phyloP scores from a whole-genome alignment of 2,329 filamentous ascomycete species.

The Curvularia sp. region DNA sequence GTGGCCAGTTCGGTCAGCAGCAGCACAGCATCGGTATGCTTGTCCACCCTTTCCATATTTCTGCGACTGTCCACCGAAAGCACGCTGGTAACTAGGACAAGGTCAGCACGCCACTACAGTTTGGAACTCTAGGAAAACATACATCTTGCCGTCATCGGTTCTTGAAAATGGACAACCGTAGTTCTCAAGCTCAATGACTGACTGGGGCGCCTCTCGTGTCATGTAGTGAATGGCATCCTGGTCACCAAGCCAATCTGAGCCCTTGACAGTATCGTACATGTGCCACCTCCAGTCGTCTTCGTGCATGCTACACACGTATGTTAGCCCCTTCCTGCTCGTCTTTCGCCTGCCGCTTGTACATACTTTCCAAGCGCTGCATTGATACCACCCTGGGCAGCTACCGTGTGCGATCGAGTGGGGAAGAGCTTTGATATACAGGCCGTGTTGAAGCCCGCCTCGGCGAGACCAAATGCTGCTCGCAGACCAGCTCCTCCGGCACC shows the following conservation, averaged over 20 bases:
- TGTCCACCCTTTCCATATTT: constrained; percentile 96
- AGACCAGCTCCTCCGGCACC: constrained; percentile 83
- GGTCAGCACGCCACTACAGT: constrained; percentile 14
- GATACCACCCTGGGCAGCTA: constrained; percentile 79
- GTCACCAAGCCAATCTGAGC: constrained; percentile 95
- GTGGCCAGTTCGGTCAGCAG: constrained; percentile 95
- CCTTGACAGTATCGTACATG: constrained; percentile 99
- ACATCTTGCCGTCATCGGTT: constrained; percentile 96
- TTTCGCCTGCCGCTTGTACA: constrained; percentile 22
- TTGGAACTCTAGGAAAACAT: constrained; percentile 28
- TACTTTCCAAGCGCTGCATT: constrained; percentile 84
- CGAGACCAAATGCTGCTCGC: constrained; percentile 83
- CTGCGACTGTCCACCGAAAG: constrained; percentile 96
- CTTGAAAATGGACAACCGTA: constrained; percentile 96
- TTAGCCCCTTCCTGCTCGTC: constrained; percentile 27
- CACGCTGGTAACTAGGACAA: constrained; percentile 81
- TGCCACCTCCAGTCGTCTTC: constrained; percentile 99
- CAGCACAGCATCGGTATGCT: constrained; percentile 96
- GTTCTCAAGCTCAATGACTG: constrained; percentile 93
- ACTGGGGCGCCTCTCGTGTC: constrained; percentile 90
- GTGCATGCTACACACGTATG: constrained; percentile 71
- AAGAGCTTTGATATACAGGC: constrained; percentile 87
- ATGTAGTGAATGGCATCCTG: constrained; percentile 99
- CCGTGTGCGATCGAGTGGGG: constrained; percentile 84
- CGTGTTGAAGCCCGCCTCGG: constrained; percentile 88